A percentile compares a stretch with the other conserved stretches of the same genome.
These are phyloP conservation scores for Hsuehochloa calcarea DNA, from an alignment of 176 grass and related monocot species.

Conservation along the genomic window DNA sequence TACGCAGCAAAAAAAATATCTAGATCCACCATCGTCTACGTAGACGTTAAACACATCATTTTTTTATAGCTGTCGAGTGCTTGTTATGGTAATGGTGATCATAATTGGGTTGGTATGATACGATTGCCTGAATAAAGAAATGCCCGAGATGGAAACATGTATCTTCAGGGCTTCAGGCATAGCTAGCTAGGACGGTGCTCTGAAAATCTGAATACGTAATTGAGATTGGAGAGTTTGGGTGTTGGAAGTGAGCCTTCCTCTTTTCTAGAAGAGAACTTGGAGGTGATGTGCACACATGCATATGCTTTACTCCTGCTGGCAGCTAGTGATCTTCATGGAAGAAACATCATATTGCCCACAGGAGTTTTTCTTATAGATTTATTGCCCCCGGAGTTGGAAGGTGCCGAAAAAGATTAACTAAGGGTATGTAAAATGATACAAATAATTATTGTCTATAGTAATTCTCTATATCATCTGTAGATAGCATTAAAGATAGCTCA, in stretches of 20 bases:
- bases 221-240: background rate
- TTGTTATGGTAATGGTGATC: conserved; percentile 10
- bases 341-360: background rate
- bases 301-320: background rate
- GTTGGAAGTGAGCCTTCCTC: background rate
- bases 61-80: background rate
- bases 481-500: too few species aligned
- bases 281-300: background rate
- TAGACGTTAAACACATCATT: background rate
- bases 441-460: too few species aligned
- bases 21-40: conserved; percentile 20
- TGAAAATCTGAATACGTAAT: conserved; percentile 12
- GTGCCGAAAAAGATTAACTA: background rate
- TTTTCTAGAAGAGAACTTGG: conserved; percentile 11
- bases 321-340: background rate
- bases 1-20: conserved; percentile 28
- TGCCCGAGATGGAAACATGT: background rate
- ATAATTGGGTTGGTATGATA: conserved; percentile 12
- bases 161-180: conserved; percentile 12
- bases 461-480: too few species aligned
- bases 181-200: conserved; percentile 23
- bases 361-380: background rate
- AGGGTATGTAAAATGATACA: too few species aligned
- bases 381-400: background rate
- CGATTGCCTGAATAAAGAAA: conserved; percentile 35